These are phyloP conservation scores for Solanum okadae DNA, from an alignment of 257 asterid species.

Conservation along the genomic window DNA sequence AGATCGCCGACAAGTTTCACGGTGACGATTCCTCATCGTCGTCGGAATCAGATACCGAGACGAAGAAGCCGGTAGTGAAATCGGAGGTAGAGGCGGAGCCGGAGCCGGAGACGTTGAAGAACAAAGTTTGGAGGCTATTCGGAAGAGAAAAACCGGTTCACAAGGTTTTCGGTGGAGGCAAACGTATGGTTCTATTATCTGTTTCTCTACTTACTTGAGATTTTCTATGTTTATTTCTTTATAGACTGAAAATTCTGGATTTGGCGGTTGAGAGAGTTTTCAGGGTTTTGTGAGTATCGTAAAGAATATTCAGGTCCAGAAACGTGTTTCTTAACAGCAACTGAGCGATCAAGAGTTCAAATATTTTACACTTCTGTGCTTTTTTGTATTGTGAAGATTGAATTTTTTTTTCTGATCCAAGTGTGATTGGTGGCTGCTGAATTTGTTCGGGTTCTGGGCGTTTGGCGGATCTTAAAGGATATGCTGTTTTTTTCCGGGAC, in stretches of 20 bases:
- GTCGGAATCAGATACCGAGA: slow-evolving; percentile 52
- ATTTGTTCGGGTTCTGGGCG: not conserved
- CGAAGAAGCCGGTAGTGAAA: slow-evolving; percentile 4
- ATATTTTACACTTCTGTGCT: too few relatives aligned
- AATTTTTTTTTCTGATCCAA: not conserved
- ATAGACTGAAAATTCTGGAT: not conserved
- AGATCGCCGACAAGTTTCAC: slow-evolving; percentile 49
- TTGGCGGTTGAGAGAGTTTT: not conserved
- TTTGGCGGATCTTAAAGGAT: not conserved
- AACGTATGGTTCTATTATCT: slow-evolving; percentile 37
- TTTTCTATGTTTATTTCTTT: not conserved
- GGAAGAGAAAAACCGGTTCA: slow-evolving; percentile 72
- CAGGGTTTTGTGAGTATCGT: not conserved
- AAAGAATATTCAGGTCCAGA: not conserved
- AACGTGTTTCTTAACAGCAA: not conserved
- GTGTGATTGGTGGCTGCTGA: not conserved
- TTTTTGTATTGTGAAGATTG: not conserved
- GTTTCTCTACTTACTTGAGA: not conserved
- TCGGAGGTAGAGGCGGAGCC: not conserved
- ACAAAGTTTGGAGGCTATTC: slow-evolving; percentile 40
- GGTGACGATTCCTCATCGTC: slow-evolving; percentile 31
- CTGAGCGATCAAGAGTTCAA: not conserved
- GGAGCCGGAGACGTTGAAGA: slow-evolving; percentile 31
- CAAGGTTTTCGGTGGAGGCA: slow-evolving; percentile 79
- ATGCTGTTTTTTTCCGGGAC: not conserved